Evolutionary conservation across 257 asterid genomes (phyloP).

Genomic region (Schizonepeta tenuifolia): DNA sequence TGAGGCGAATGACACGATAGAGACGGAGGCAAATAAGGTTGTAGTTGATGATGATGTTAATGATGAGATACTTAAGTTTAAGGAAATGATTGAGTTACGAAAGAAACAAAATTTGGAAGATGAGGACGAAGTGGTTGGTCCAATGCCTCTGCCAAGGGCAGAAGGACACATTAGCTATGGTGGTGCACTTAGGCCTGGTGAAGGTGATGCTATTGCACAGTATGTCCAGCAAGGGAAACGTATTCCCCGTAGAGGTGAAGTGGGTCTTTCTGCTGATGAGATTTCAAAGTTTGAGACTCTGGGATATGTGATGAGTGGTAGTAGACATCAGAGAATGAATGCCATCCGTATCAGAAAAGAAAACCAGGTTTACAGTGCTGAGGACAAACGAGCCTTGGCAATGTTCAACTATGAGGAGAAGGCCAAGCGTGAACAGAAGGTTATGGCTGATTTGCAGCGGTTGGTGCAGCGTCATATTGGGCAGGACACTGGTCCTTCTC

Average conservation of each 20-base stretch:
- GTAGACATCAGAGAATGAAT: slow-evolving; percentile 99
- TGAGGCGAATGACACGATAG: slow-evolving; percentile 38
- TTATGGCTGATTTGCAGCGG: slow-evolving; percentile 97
- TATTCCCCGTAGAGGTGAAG: slow-evolving; percentile 99
- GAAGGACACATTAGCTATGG: slow-evolving; percentile 99
- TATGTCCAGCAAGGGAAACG: slow-evolving; percentile 99
- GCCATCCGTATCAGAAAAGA: slow-evolving; percentile 98
- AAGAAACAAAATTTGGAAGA: slow-evolving; percentile 61
- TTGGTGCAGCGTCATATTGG: slow-evolving; percentile 96
- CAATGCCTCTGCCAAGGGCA: slow-evolving; percentile 92
- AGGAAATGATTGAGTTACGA: slow-evolving; percentile 69
- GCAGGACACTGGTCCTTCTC: slow-evolving; percentile 82
- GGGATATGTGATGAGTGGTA: slow-evolving; percentile 99
- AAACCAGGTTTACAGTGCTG: slow-evolving; percentile 98
- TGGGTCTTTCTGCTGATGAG: slow-evolving; percentile 98
- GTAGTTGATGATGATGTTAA: slow-evolving; percentile 42
- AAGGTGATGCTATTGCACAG: slow-evolving; percentile 99
- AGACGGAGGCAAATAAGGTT: slow-evolving; percentile 43
- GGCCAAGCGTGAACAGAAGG: slow-evolving; percentile 97
- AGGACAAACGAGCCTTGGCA: slow-evolving; percentile 94
- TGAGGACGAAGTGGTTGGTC: slow-evolving; percentile 85
- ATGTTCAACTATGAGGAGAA: slow-evolving; percentile 99
- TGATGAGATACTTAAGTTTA: slow-evolving; percentile 58
- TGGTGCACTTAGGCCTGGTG: slow-evolving; percentile 99
- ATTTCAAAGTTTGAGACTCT: slow-evolving; percentile 82